Base-by-base conservation (phyloP, 2,329 filamentous ascomycete genomes). In the Neurospora crassa region DNA sequence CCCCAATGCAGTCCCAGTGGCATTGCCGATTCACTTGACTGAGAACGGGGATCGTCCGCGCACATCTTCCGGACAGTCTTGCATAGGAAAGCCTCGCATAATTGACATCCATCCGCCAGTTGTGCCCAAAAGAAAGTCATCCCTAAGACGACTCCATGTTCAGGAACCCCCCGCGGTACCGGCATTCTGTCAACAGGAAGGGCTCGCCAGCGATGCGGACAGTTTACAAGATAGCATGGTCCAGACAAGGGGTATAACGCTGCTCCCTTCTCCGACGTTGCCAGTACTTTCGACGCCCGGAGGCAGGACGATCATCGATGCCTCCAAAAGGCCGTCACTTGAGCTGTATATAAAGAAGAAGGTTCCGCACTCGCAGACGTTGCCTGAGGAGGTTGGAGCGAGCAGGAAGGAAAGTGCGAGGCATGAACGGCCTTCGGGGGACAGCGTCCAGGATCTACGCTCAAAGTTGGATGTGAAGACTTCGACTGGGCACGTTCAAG, bases 31-130 rank as follows among this genome's bases (percentile, higher is more conserved):
- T 6, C 63, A 53, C 67, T 53, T 43, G 43, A 47, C 67, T 16
- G 42, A 45, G 20, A 47, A 42, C 16, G 68, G 37, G 4, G 67
- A 69, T 8, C 72, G 72, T 4, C 73, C 73, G 11, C 68, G 69
- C 24, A 74, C 73, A 12, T 72, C 75, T 10, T 68, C 70, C 3
- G 69, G 43, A 12, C 74, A 70, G 12, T 18, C 42, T 10, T 68
- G 24, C 2, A 70, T 69, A 34, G 74, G 74, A 16, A 72, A 71
- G 41, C 73, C 76, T 12, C 74, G 75, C 3, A 70, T 76, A 4
- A 59, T 77, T 47, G 70, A 75, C 59, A 75, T 77, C 20, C 75
- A 73, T 3, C 74, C 75, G 3, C 37, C 73, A 18, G 40, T 69
- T 1, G 68, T 71, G 14, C 72, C 72, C 6, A 73, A 69, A 40